Evolutionary conservation across 768 basidiomycete species (phyloP), one percentile per base, ranked within the genome.

Genomic region (Russula foetens): DNA sequence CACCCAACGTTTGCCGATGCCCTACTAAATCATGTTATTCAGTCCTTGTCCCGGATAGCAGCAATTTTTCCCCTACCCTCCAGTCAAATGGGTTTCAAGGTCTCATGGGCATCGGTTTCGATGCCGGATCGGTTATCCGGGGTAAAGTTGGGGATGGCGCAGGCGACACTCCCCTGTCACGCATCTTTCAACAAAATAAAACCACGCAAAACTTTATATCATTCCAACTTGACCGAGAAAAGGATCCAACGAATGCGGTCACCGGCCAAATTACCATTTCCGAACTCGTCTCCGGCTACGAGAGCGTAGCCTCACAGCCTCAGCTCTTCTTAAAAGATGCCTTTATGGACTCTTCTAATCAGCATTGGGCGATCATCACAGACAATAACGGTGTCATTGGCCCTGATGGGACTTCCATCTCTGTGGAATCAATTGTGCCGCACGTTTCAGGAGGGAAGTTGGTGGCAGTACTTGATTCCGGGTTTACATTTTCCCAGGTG

Each of bases 301-400:
- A 83, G 67, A 80, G 80, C 66, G 78, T 92, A 56, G 75, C 76
- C 7, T 79, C 63, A 62, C 82, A 83, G 77, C 82, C 87, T 1
- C 79, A 86, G 68, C 75, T 91, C 45, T 73, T 81, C 55, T 81
- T 92, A 17, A 81, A 86, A 65, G 81, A 75, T 24, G 86, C 82
- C 66, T 75, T 74, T 59, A 71, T 86, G 44, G 74, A 86, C 31
- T 71, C 81, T 69, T 75, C 78, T 69, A 86, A 90, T 67, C 90
- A 91, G 73, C 90, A 92, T 71, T 92, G 89, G 89, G 88, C 90
- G 67, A 76, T 83, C 14, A 71, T 85, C 56, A 84, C 85, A 0
- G 87, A 91, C 73, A 77, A 79, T 63, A 72, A 75, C 47, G 88
- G 85, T 26, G 81, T 92, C 49, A 84, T 87, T 63, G 90, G 90